Conservation (phyloP, 768 basidiomycete genomes). For the Cystobasidium onofrii region DNA sequence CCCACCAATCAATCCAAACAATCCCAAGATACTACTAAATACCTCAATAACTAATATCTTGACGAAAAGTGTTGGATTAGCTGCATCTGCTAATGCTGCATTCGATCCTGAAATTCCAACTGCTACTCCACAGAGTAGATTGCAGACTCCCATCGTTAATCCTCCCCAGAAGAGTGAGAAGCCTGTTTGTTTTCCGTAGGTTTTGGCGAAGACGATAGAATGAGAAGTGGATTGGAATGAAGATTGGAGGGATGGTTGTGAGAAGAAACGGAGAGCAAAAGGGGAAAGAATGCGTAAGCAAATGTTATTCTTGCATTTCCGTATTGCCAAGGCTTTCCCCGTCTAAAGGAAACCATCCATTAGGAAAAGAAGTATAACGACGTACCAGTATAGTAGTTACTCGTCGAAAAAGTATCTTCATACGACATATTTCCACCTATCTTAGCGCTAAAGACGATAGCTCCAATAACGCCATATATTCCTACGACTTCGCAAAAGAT, state of each 20-base stretch:
- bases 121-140: conserved; percentile 84
- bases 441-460: conserved; percentile 89
- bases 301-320: too few species aligned
- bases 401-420: conserved; percentile 67
- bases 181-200: conserved; percentile 50
- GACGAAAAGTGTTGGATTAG: conserved; percentile 88
- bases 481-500: conserved; percentile 99
- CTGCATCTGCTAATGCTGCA: conserved; percentile 87
- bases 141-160: conserved; percentile 84
- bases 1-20: conserved; percentile 87
- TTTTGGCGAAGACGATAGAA: neutral
- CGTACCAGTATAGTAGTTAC: conserved; percentile 86
- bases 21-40: conserved; percentile 75
- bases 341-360: too few species aligned
- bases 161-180: conserved; percentile 97
- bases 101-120: conserved; percentile 94
- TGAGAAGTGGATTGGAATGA: too few species aligned
- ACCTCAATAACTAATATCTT: conserved; percentile 96
- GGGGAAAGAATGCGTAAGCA: too few species aligned
- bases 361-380: neutral
- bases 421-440: conserved; percentile 52
- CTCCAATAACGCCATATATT: conserved; percentile 83
- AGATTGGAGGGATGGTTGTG: too few species aligned
- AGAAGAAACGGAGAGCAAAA: too few species aligned
- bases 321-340: too few species aligned